A percentile compares a stretch with the other conserved stretches of the same genome.
Conservation (phyloP, 2,329 filamentous ascomycete genomes). For the Hortaea sp. region DNA sequence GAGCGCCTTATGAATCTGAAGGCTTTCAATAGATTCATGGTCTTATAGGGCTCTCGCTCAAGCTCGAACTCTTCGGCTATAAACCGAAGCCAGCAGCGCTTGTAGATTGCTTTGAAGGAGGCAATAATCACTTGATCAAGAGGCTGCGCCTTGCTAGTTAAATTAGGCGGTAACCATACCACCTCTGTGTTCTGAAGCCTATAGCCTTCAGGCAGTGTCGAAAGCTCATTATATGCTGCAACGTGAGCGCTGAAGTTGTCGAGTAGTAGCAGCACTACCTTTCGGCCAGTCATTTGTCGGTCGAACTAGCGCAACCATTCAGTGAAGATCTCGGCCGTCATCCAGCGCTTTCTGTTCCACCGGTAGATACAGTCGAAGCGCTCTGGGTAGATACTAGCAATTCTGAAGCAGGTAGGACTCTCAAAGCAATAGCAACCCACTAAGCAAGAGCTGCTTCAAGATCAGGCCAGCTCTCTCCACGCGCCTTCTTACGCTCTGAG, state of each 20-base stretch:
- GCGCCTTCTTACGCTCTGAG: not conserved
- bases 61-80: not conserved
- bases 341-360: not conserved
- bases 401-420: not conserved
- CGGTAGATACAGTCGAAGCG: not conserved
- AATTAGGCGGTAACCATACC: not conserved
- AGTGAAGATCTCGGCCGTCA: not conserved
- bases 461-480: not conserved
- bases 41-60: not conserved
- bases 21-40: not conserved
- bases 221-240: not conserved
- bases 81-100: not conserved
- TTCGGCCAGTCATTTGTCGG: not conserved
- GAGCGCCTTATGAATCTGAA: not conserved
- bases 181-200: not conserved
- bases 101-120: not conserved
- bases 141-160: not conserved
- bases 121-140: not conserved
- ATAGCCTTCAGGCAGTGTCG: not conserved
- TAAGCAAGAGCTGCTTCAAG: not conserved
- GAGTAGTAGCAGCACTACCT: too few relatives aligned
- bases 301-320: not conserved
- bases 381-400: not conserved
- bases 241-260: not conserved
- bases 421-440: not conserved